phyloP scores from a whole-genome alignment of 1,284 basidiomycete species.

The Austropuccinia psidii region DNA sequence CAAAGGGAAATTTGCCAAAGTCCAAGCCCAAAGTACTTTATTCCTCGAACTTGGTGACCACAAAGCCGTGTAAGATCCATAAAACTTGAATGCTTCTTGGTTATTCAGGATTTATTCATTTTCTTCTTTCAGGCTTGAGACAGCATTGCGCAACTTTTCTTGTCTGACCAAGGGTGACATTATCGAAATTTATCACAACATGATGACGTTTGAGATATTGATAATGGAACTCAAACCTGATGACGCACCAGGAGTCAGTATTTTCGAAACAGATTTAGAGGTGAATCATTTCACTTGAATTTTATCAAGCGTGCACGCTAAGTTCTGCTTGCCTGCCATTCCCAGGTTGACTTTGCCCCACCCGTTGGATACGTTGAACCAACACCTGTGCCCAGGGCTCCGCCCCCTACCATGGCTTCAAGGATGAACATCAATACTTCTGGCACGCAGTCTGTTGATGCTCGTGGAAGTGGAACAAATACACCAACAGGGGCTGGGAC shows the following conservation, averaged over 20 bases:
- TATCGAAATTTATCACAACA: slow-evolving; percentile 53
- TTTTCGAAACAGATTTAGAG: slow-evolving; percentile 93
- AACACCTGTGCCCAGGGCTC: slow-evolving; percentile 67
- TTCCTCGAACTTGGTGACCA: slow-evolving; percentile 85
- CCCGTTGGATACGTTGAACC: slow-evolving; percentile 74
- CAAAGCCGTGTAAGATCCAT: slow-evolving; percentile 76
- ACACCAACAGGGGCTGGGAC: slow-evolving; percentile 39
- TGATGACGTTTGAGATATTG: slow-evolving; percentile 85
- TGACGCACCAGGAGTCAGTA: slow-evolving; percentile 75
- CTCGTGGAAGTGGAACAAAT: slow-evolving; percentile 41
- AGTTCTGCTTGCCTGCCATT: neutral
- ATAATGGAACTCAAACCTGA: slow-evolving; percentile 84
- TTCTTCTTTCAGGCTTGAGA: slow-evolving; percentile 64
- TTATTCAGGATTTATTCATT: slow-evolving; percentile 14
- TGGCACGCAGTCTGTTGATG: slow-evolving; percentile 47
- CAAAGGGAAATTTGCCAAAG: slow-evolving; percentile 92
- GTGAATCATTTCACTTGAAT: slow-evolving; percentile 53
- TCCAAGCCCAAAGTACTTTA: slow-evolving; percentile 90
- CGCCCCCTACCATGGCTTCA: slow-evolving; percentile 87
- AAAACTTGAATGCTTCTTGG: neutral
- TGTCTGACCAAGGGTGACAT: slow-evolving; percentile 50
- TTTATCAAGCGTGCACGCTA: slow-evolving; percentile 57
- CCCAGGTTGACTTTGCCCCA: slow-evolving; percentile 55
- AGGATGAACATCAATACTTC: slow-evolving; percentile 82
- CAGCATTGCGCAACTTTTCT: slow-evolving; percentile 89